Conservation (phyloP, 257 asterid genomes). For the Vinca minor region DNA sequence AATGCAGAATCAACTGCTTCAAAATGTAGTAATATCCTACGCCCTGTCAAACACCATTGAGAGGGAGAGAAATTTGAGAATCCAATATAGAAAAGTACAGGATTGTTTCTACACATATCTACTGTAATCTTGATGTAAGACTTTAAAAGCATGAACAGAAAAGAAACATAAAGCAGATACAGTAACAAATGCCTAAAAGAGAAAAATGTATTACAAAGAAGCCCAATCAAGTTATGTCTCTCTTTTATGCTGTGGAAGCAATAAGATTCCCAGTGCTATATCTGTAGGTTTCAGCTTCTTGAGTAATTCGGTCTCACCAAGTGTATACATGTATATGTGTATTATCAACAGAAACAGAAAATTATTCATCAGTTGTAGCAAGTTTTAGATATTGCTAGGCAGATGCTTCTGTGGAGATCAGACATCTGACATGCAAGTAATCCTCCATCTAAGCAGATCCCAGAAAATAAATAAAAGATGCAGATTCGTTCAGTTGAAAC, state of each 20-base stretch:
- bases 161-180: neutral
- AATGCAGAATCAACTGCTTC: conserved; percentile 98
- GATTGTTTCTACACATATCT: neutral
- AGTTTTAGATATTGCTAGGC: neutral
- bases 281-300: neutral
- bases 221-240: neutral
- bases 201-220: neutral
- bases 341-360: neutral
- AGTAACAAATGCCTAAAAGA: neutral
- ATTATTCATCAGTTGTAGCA: neutral
- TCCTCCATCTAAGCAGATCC: neutral
- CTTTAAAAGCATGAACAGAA: neutral
- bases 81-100: neutral
- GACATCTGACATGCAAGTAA: neutral
- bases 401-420: neutral
- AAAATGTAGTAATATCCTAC: conserved; percentile 81
- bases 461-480: neutral
- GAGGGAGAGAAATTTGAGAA: neutral
- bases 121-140: neutral
- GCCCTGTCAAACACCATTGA: conserved; percentile 47
- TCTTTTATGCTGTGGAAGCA: neutral
- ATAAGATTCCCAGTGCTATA: too few relatives aligned
- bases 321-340: neutral
- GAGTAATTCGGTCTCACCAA: neutral
- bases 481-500: neutral